Base-by-base conservation (phyloP, 2,329 filamentous ascomycete genomes). In the Thielaviopsis punctulata region DNA sequence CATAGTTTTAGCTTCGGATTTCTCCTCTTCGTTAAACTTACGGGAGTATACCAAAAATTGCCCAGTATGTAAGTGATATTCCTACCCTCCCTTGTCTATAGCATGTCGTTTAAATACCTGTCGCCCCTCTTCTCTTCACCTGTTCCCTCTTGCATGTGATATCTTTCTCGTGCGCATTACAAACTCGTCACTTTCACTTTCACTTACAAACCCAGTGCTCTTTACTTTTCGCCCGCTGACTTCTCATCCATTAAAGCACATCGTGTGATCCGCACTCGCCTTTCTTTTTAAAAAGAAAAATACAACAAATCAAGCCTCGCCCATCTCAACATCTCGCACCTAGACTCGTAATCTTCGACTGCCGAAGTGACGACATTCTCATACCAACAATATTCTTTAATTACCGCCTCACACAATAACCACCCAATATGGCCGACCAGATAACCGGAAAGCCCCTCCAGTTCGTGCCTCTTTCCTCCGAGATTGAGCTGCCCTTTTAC, bases 401-500 rank as follows among this genome's bases (percentile, higher is more conserved):
- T 22, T 27, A 41, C 21, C 33, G 13, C 21, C 36, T n/a, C 15
- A 48, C 21, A 19, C 13, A 10, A 24, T 8, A 33, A 47, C 30
- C 30, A 7, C 25, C 22, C 39, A 48, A 43, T 19, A 56, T 56
- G 54, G 19, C 54, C 15, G 56, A 52, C 25, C 48, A 52, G 43
- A 18, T 57, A 19, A 47, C 24, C 19, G 56, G 56, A 18, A 55
- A 55, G 25, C 65, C 66, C 21, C 65, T 79, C 49, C 75, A 77
- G 70, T 98, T 89, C 67, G 86, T 87, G 56, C 83, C 90, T 1
- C 96, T 95, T 72, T 79, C 82, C 41, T 95, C 90, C 48, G 87
- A 95, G 68, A 88, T 96, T 62, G 92, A 98, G 64, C 75, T 96
- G 44, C 86, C 88, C 45, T 98, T 98, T 68, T 98, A 95, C 65